A percentile compares a stretch with the other conserved stretches of the same genome.
Conservation (phyloP, 805 yeast genomes). For the Barnettozyma vustinii region DNA sequence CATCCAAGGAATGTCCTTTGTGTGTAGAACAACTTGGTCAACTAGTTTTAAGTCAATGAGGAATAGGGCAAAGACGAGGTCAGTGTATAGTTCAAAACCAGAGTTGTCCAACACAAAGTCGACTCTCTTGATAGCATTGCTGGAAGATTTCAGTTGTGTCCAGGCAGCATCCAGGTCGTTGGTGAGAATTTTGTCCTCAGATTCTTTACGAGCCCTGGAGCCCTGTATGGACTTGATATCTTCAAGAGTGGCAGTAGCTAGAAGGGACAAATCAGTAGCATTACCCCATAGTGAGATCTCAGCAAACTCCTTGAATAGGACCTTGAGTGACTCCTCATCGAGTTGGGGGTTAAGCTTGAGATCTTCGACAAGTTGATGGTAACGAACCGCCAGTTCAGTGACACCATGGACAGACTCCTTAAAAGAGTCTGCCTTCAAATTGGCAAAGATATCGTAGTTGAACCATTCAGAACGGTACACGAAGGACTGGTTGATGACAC, state of each 20-base stretch:
- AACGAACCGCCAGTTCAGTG: conserved; percentile 69
- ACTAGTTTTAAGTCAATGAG: conserved; percentile 67
- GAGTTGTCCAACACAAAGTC: conserved; percentile 90
- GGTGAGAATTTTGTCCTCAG: conserved; percentile 69
- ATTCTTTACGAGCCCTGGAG: conserved; percentile 74
- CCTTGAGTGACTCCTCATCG: conserved; percentile 35
- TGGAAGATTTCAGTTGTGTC: conserved; percentile 35
- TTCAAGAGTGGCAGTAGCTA: conserved; percentile 84
- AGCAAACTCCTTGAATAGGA: conserved; percentile 74
- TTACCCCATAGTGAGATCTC: conserved; percentile 97
- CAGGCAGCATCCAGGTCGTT: conserved; percentile 74
- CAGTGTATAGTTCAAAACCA: conserved; percentile 94
- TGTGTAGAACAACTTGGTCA: conserved; percentile 66
- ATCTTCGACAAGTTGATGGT: conserved; percentile 35
- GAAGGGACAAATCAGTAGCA: conserved; percentile 88
- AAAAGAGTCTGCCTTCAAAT: conserved; percentile 70
- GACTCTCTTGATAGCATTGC: conserved; percentile 35
- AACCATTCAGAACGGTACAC: conserved; percentile 34
- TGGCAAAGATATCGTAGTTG: conserved; percentile 67
- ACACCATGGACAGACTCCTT: conserved; percentile 71
- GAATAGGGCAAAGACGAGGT: conserved; percentile 59
- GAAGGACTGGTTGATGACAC: conserved; percentile 48
- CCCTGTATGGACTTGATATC: conserved; percentile 92
- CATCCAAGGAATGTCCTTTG: conserved; percentile 94
- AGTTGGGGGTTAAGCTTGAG: conserved; percentile 12